Conservation (phyloP, 169 alveolate species). For the Amoebophrya sp. region DNA sequence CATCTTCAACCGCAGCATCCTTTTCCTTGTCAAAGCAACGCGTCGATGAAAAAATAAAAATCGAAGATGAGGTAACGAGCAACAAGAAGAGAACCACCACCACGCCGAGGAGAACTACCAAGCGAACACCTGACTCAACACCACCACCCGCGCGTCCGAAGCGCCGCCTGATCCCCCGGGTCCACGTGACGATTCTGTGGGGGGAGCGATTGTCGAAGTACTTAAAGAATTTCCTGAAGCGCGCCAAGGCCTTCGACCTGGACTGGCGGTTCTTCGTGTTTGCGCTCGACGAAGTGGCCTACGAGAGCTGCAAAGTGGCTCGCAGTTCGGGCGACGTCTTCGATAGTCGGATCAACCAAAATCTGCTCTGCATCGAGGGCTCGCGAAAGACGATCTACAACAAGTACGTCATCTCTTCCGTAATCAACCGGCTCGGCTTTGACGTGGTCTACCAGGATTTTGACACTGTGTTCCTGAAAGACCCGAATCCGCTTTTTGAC, state of each 20-base stretch:
- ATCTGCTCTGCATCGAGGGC: background rate
- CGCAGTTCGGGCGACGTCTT: no score
- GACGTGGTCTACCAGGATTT: conserved; percentile 21
- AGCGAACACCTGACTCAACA: no score
- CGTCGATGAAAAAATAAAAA: no score
- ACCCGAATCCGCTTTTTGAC: background rate
- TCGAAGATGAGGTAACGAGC: no score
- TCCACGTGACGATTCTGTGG: conserved; percentile 13
- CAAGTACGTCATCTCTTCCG: background rate
- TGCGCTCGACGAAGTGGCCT: background rate
- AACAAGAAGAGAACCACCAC: no score
- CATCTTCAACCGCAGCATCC: no score
- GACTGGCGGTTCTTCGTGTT: conserved; percentile 5
- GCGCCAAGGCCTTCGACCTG: background rate
- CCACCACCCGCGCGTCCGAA: no score
- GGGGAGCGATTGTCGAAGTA: background rate
- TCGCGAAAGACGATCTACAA: background rate
- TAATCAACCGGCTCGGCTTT: background rate
- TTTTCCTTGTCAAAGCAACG: no score
- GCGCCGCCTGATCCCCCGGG: background rate
- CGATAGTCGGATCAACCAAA: background rate
- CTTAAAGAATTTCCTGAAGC: background rate
- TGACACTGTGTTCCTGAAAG: background rate
- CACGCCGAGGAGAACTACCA: no score
- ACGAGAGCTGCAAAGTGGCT: background rate